phyloP scores from a whole-genome alignment of 2,329 filamentous ascomycete species.

The Fusarium armeniacum region DNA sequence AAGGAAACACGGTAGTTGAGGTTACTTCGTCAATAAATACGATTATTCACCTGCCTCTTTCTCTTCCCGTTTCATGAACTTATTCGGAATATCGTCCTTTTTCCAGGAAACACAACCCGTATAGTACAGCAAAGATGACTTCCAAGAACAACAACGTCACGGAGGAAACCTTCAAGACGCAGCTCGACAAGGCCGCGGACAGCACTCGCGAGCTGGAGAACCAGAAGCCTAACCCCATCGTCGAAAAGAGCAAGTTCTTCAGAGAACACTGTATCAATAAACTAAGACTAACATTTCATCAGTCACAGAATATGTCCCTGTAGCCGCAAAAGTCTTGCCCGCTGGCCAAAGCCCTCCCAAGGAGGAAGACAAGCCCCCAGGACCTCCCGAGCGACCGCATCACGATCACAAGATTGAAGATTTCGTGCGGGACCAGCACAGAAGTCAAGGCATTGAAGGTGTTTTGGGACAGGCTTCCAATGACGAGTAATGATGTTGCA shows the following conservation, averaged over 20 bases:
- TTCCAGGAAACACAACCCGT: slow-evolving; percentile 13
- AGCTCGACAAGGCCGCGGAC: slow-evolving; percentile 60
- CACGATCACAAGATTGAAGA: slow-evolving; percentile 66
- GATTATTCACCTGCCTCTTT: slow-evolving; percentile 17
- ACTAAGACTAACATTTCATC: slow-evolving; percentile 25
- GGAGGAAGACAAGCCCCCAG: slow-evolving; percentile 45
- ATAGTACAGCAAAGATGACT: slow-evolving; percentile 32
- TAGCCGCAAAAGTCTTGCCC: slow-evolving; percentile 59
- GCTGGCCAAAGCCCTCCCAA: slow-evolving; percentile 49
- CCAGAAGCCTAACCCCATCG: slow-evolving; percentile 54
- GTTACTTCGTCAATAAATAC: slow-evolving; percentile 14
- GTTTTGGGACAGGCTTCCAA: slow-evolving; percentile 38
- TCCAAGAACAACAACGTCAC: slow-evolving; percentile 24
- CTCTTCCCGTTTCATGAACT: slow-evolving; percentile 4
- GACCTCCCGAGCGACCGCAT: slow-evolving; percentile 60
- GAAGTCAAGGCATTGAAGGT: slow-evolving; percentile 58
- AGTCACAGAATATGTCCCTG: slow-evolving; percentile 62
- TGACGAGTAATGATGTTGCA: slow-evolving; percentile 27
- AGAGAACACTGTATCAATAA: no score
- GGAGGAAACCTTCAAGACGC: slow-evolving; percentile 58
- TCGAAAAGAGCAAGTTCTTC: slow-evolving; percentile 59
- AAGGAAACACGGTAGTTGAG: slow-evolving; percentile 30
- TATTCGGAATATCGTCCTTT: slow-evolving; percentile 17
- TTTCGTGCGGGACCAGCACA: slow-evolving; percentile 67
- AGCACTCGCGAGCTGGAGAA: slow-evolving; percentile 51